Base-by-base conservation (phyloP, 345 rosid species). In the Salix suchowensis region DNA sequence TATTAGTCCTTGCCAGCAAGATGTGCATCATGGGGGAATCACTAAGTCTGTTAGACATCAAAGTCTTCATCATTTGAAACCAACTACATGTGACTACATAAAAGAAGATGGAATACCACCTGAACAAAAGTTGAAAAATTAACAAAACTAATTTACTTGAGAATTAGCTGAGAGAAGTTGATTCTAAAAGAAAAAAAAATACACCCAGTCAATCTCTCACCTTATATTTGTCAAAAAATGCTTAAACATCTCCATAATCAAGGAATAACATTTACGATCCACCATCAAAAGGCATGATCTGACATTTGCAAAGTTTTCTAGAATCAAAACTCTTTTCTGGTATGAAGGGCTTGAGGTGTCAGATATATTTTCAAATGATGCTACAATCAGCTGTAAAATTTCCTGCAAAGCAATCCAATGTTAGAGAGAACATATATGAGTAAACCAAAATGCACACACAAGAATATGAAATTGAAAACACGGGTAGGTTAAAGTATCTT, bases 301-400 rank as follows among this genome's bases (percentile, higher is more conserved):
- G 46, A 78, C 12, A 39, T 11, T 78, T 52, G 66, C 54, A 42
- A 78, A 50, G 26, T 26, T 65, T 50, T 50, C 42, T 9, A 78
- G 80, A 65, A 78, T 37, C 30, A 37, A 48, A 32, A 48, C 81
- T 84, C 79, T 30, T 66, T 54, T 68, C 23, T 13, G 23, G 26
- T 42, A 70, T 19, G 58, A 70, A 37, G 21, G 13, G 11, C 65
- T 72, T 36, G 34, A 52, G 72, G 39, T 73, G 68, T 78, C 73
- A n/a, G 81, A 58, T 23, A 78, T 58, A 19, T 86, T 86, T 40
- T 75, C 89, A 78, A 92, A 90, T 28, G 89, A 84, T 68, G 82
- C 84, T 26, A 90, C 82, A 16, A 85, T 85, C 81, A 86, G 82
- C 82, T 83, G 69, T 80, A 92, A 94, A 39, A 90, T 82, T 58